Conservation (phyloP, 2,329 filamentous ascomycete genomes). For the Aspergillus fumigatus region DNA sequence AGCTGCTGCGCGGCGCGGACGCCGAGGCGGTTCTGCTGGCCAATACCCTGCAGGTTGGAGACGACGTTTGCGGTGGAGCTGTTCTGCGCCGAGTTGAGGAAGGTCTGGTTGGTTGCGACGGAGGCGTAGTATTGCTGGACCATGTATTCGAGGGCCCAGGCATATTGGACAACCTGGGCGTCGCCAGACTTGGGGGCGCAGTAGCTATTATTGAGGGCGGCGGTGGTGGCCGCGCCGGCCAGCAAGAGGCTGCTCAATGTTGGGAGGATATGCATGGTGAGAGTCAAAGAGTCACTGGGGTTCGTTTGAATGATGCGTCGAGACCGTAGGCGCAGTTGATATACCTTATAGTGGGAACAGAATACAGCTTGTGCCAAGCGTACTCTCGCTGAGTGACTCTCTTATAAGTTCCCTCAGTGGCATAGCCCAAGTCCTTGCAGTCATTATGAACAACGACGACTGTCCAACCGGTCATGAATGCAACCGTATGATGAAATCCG, state of each 20-base stretch:
- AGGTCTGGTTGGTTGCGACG: constrained; percentile 19
- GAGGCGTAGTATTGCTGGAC: constrained; percentile 21
- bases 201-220: constrained; percentile 11
- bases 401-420: constrained; percentile 6
- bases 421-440: background rate
- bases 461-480: constrained; percentile 1
- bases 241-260: constrained; percentile 16
- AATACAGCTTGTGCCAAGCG: background rate
- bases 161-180: constrained; percentile 18
- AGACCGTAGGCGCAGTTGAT: background rate
- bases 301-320: background rate
- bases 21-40: constrained; percentile 21
- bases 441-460: background rate
- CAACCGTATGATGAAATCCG: constrained; percentile 20
- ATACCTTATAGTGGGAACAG: background rate
- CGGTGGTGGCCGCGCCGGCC: constrained; percentile 12
- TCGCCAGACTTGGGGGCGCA: constrained; percentile 21
- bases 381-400: background rate
- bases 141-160: constrained; percentile 20
- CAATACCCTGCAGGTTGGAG: constrained; percentile 22
- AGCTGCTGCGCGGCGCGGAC: constrained; percentile 21
- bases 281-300: background rate
- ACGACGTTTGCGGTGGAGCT: constrained; percentile 14
- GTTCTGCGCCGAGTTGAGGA: constrained; percentile 17
- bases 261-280: constrained; percentile 18